Evolutionary conservation across 2,329 filamentous ascomycete species (phyloP).

Genomic region (Sclerotinia sclerotiorum): DNA sequence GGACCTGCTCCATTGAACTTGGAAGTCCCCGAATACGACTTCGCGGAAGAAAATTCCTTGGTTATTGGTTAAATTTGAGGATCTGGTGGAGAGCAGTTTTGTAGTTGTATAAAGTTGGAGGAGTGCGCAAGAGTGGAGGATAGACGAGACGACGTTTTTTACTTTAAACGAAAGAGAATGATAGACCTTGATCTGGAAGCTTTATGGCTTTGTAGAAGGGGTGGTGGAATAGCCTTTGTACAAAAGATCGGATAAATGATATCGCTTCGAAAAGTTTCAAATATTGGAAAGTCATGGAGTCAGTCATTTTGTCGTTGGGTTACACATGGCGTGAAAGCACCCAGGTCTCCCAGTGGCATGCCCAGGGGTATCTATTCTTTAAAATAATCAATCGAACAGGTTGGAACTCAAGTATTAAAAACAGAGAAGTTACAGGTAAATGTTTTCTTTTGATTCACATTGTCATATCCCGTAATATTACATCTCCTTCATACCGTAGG

Average conservation of each 20-base stretch:
- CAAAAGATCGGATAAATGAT: constrained; percentile 25
- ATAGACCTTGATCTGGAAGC: constrained; percentile 45
- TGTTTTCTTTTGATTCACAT: constrained; percentile 21
- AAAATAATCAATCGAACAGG: not conserved
- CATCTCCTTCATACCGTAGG: constrained; percentile 20
- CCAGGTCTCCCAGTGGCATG: not conserved
- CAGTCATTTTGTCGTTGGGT: not conserved
- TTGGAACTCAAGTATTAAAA: not conserved
- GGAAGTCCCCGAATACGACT: constrained; percentile 89
- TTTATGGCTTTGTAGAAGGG: constrained; percentile 41
- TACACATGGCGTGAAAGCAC: not conserved
- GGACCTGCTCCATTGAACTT: constrained; percentile 96
- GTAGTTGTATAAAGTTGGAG: constrained; percentile 25
- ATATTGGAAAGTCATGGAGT: not conserved
- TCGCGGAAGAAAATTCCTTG: constrained; percentile 84
- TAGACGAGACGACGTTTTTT: constrained; percentile 11
- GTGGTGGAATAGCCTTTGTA: constrained; percentile 35
- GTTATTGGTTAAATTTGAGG: constrained; percentile 76
- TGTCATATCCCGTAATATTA: constrained; percentile 23
- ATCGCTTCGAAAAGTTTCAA: constrained; percentile 20
- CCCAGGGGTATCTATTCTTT: not conserved
- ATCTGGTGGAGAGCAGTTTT: constrained; percentile 1
- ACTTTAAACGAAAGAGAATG: constrained; percentile 41
- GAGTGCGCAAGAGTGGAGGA: constrained; percentile 14
- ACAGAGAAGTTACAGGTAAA: constrained; percentile 16